phyloP scores from a whole-genome alignment of 139 green algal genomes.

The Chlorella sp. region DNA sequence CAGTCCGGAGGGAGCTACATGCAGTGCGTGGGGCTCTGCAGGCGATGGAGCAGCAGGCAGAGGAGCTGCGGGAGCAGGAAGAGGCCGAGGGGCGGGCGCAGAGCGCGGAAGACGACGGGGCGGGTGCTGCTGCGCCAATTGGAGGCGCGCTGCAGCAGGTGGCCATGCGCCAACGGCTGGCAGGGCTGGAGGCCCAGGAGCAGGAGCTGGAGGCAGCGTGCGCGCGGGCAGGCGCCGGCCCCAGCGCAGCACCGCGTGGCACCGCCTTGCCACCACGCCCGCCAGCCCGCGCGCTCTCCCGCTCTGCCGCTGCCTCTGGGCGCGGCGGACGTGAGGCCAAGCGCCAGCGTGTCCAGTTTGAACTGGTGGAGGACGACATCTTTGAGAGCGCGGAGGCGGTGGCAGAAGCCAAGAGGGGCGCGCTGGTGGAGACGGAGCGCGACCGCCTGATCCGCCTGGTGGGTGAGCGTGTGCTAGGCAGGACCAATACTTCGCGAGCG shows the following conservation, averaged over 20 bases:
- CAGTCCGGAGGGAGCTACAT: constrained; percentile 27
- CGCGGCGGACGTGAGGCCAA: background rate
- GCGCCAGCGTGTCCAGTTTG: constrained; percentile 21
- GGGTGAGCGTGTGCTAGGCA: no score
- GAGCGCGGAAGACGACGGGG: background rate
- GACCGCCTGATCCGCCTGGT: constrained; percentile 82
- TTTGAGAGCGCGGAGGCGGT: constrained; percentile 20
- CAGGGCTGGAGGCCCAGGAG: constrained; percentile 24
- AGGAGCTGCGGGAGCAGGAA: constrained; percentile 1
- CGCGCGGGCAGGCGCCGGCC: background rate
- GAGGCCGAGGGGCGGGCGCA: background rate
- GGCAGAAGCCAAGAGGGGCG: background rate
- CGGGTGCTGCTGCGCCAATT: background rate
- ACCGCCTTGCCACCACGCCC: background rate
- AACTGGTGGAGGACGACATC: constrained; percentile 43
- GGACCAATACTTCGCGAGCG: background rate
- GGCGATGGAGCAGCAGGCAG: constrained; percentile 4
- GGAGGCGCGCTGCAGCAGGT: constrained; percentile 35
- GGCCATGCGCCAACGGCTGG: constrained; percentile 43
- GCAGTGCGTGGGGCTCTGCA: constrained; percentile 39
- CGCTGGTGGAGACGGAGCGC: constrained; percentile 81
- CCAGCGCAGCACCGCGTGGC: background rate
- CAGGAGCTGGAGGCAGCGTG: constrained; percentile 25
- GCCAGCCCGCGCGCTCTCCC: background rate
- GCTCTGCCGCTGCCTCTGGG: background rate